Conservation (phyloP, 306 rosid genomes). For the Styphnolobium japonicum region DNA sequence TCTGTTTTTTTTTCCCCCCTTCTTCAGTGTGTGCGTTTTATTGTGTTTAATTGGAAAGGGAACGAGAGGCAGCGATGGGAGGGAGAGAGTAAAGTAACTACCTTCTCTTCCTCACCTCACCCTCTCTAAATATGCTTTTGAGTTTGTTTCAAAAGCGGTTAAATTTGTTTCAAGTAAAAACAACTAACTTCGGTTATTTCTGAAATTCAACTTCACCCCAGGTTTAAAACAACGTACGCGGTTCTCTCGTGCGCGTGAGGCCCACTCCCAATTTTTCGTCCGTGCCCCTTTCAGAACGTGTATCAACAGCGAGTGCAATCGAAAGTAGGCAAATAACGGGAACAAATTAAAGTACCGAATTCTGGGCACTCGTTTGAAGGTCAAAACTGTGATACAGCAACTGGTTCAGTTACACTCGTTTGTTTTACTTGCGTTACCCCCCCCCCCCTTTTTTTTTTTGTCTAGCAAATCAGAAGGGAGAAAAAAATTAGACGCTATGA, state of each 20-base stretch:
- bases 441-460: background rate
- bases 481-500: no score
- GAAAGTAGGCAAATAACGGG: background rate
- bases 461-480: no score
- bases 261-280: background rate
- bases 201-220: conserved; percentile 6
- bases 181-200: conserved; percentile 22
- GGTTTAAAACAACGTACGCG: conserved; percentile 28
- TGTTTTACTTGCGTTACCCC: background rate
- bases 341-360: conserved; percentile 22
- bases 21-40: background rate
- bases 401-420: conserved; percentile 26
- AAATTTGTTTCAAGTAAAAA: conserved; percentile 25
- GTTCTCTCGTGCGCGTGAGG: conserved; percentile 30
- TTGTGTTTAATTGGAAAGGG: background rate
- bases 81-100: background rate
- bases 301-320: background rate
- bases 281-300: background rate
- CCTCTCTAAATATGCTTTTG: background rate
- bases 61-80: background rate
- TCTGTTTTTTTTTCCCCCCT: background rate
- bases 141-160: conserved; percentile 37
- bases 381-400: conserved; percentile 30
- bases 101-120: background rate
- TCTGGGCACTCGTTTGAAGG: conserved; percentile 29